phyloP scores from a whole-genome alignment of 1,284 basidiomycete genomes.

The Cystobasidium sp. region DNA sequence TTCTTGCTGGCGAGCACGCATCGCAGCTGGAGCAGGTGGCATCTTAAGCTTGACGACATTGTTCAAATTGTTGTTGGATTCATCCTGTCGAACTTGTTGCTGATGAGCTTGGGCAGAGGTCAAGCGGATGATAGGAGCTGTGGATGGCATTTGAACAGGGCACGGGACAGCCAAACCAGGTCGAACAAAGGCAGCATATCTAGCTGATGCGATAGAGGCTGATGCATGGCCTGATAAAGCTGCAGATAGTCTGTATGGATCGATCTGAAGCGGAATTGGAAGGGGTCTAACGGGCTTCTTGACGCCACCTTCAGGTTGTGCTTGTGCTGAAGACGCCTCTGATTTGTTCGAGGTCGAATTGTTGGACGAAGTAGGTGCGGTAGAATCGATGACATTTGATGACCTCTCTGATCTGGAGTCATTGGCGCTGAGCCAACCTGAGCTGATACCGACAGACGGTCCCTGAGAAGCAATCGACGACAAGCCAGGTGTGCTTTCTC shows the following conservation, averaged over 20 bases:
- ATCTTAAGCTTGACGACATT: slow-evolving; percentile 3
- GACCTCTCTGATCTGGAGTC: not conserved
- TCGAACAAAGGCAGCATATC: slow-evolving; percentile 2
- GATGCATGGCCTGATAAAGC: slow-evolving; percentile 2
- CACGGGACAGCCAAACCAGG: not conserved
- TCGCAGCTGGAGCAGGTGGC: slow-evolving; percentile 12
- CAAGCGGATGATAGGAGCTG: slow-evolving; percentile 5
- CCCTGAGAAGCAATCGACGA: not conserved
- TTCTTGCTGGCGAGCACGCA: not conserved
- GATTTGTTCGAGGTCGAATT: not conserved
- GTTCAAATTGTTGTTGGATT: not conserved
- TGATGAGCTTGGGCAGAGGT: not conserved
- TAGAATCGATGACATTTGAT: not conserved
- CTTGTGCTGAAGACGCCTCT: not conserved
- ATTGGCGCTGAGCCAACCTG: not conserved
- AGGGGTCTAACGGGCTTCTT: not conserved
- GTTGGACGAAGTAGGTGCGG: not conserved
- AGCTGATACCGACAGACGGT: not conserved
- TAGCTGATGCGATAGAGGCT: not conserved
- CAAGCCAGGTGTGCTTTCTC: slow-evolving; percentile 1
- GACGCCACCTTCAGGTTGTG: not conserved
- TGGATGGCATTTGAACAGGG: not conserved
- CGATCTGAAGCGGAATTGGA: slow-evolving; percentile 8
- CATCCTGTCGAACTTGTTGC: not conserved
- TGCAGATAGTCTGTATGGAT: not conserved